Conservation (phyloP, 2,329 filamentous ascomycete genomes). For the Juglanconis juglandina region DNA sequence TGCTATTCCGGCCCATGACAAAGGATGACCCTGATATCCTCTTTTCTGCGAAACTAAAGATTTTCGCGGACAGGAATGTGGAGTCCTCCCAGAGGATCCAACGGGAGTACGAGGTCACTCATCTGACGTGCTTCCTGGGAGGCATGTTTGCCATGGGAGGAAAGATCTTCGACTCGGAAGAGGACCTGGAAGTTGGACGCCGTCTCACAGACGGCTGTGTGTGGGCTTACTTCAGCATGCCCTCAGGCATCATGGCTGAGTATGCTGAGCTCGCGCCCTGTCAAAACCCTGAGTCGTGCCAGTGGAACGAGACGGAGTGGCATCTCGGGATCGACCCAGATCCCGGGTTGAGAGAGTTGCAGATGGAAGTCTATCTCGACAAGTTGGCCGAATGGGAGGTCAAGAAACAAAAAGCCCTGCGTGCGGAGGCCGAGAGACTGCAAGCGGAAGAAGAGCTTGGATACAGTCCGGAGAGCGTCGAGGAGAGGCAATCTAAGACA, state of each 20-base stretch:
- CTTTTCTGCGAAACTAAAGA: constrained; percentile 62
- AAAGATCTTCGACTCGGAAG: constrained; percentile 56
- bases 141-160: constrained; percentile 67
- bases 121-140: constrained; percentile 66
- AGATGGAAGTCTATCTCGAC: constrained; percentile 40
- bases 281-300: constrained; percentile 41
- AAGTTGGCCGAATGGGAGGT: constrained; percentile 37
- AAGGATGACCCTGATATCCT: constrained; percentile 66
- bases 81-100: constrained; percentile 32
- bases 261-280: constrained; percentile 48
- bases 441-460: constrained; percentile 21
- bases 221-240: constrained; percentile 63
- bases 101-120: constrained; percentile 56
- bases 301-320: constrained; percentile 53
- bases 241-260: constrained; percentile 65
- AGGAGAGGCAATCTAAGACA: not conserved
- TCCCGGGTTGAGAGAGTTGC: constrained; percentile 37
- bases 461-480: not conserved
- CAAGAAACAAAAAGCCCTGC: constrained; percentile 25
- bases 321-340: constrained; percentile 42
- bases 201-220: constrained; percentile 66
- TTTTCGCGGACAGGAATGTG: constrained; percentile 38
- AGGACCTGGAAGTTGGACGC: constrained; percentile 61
- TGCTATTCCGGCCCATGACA: constrained; percentile 76
- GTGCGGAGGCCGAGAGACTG: constrained; percentile 16